Conservation (phyloP, 306 rosid genomes). For the Ammopiptanthus mongolicus region DNA sequence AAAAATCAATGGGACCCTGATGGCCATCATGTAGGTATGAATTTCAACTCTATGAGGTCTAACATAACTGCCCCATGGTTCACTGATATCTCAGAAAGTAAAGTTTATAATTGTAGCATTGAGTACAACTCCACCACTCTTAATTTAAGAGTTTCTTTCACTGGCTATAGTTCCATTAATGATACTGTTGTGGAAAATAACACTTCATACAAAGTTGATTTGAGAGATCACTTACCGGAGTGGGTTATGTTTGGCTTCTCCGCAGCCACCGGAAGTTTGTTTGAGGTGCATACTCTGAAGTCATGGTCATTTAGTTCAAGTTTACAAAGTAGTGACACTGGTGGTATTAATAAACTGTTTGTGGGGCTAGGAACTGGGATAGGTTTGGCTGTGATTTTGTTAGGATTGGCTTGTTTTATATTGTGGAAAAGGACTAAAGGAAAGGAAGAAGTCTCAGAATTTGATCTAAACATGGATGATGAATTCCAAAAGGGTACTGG, state of each 20-base stretch:
- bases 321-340: neutral
- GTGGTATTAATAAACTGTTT: neutral
- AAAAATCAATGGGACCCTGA: neutral
- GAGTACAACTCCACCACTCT: neutral
- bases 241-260: constrained; percentile 25
- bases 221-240: constrained; percentile 16
- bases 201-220: neutral
- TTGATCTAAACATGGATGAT: constrained; percentile 9
- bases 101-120: neutral
- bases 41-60: constrained; percentile 18
- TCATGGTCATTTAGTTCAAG: constrained; percentile 23
- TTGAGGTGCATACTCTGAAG: neutral
- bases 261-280: neutral
- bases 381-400: neutral
- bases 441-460: neutral
- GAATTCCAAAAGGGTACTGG: constrained; percentile 26
- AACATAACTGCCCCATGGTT: neutral
- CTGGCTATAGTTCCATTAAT: neutral
- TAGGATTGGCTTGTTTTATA: neutral
- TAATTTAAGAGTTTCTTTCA: neutral
- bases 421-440: neutral
- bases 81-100: neutral
- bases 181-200: neutral
- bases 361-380: neutral
- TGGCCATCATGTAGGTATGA: constrained; percentile 15